phyloP scores from a whole-genome alignment of 2,329 filamentous ascomycete species.

The Graphiopsis chlorocephala region DNA sequence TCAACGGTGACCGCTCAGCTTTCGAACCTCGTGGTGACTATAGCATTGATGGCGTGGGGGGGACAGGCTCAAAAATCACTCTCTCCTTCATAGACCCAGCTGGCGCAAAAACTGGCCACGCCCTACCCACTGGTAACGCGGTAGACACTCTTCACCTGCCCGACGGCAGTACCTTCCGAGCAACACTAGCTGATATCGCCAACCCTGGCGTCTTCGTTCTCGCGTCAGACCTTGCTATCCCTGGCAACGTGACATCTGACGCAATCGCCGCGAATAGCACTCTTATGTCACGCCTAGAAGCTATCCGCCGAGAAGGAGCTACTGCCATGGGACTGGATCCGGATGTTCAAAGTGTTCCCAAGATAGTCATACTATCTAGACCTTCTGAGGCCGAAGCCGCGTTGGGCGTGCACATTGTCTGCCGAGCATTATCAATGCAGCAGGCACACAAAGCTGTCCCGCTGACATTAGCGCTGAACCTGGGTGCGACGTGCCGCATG shows the following conservation, averaged over 20 bases:
- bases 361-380: slow-evolving; percentile 56
- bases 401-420: slow-evolving; percentile 37
- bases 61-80: slow-evolving; percentile 55
- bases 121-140: slow-evolving; percentile 59
- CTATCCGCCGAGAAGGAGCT: slow-evolving; percentile 57
- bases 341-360: slow-evolving; percentile 55
- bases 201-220: slow-evolving; percentile 64
- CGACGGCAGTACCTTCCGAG: slow-evolving; percentile 42
- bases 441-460: slow-evolving; percentile 46
- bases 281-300: slow-evolving; percentile 54
- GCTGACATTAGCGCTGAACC: slow-evolving; percentile 42
- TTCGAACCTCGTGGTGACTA: slow-evolving; percentile 50
- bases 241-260: slow-evolving; percentile 53
- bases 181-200: slow-evolving; percentile 61
- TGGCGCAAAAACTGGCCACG: slow-evolving; percentile 61
- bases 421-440: slow-evolving; percentile 44
- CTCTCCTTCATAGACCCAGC: slow-evolving; percentile 61
- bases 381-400: slow-evolving; percentile 15
- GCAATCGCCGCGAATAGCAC: slow-evolving; percentile 51
- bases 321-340: slow-evolving; percentile 59
- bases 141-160: slow-evolving; percentile 47
- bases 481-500: slow-evolving; percentile 40
- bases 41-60: slow-evolving; percentile 62
- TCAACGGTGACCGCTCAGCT: slow-evolving; percentile 47
- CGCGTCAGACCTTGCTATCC: slow-evolving; percentile 52